Conservation (phyloP, 768 basidiomycete genomes). For the Boletus rubroflammeus region DNA sequence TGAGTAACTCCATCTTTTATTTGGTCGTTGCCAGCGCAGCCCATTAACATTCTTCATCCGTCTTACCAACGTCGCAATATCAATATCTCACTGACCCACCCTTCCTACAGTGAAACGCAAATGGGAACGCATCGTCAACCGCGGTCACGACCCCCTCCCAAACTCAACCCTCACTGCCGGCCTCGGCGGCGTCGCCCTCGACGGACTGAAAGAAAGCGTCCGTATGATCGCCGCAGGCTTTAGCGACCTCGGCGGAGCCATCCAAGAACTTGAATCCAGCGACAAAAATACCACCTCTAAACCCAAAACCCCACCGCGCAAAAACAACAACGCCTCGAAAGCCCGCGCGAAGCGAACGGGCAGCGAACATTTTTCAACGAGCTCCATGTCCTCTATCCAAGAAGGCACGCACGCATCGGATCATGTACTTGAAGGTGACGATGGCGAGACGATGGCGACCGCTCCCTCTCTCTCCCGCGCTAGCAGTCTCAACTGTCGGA, state of each 20-base stretch:
- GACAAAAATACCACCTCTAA: neutral
- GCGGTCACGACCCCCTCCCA: conserved; percentile 34
- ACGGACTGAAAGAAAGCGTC: conserved; percentile 64
- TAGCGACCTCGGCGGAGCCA: conserved; percentile 28
- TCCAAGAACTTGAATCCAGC: conserved; percentile 7
- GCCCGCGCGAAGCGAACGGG: conserved; percentile 20
- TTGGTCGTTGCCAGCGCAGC: neutral
- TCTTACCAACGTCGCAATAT: neutral
- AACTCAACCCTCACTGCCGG: conserved; percentile 1
- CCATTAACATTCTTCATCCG: too few species aligned
- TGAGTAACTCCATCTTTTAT: conserved; percentile 28
- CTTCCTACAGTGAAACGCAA: conserved; percentile 61
- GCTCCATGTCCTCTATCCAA: conserved; percentile 44
- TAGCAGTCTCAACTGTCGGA: conserved; percentile 12
- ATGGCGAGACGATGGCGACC: neutral
- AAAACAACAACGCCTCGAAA: conserved; percentile 23
- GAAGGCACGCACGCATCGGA: conserved; percentile 14
- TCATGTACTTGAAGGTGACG: neutral
- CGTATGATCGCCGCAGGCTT: conserved; percentile 52
- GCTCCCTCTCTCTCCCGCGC: conserved; percentile 11
- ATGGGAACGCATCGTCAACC: conserved; percentile 78
- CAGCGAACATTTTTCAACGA: conserved; percentile 40
- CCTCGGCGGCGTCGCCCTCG: conserved; percentile 34
- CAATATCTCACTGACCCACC: neutral
- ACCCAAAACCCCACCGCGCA: conserved; percentile 1